These are phyloP conservation scores for Hypericum perforatum DNA, from an alignment of 345 rosid genomes.

Conservation along the genomic window DNA sequence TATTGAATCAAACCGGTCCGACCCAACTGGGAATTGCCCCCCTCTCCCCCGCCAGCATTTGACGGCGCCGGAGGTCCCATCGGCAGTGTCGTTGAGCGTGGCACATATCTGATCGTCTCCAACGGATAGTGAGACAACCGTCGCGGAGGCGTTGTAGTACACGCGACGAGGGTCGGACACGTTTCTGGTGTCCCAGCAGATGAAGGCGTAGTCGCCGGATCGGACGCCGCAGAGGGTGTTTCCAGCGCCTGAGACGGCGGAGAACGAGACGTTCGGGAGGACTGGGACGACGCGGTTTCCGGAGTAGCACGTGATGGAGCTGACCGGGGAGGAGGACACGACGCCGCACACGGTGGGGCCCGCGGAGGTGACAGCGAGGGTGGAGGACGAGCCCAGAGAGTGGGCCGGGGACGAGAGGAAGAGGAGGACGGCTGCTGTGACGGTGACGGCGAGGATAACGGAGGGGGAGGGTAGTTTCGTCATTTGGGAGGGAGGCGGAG, in stretches of 20 bases:
- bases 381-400: constrained; percentile 54
- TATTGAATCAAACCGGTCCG: constrained; percentile 27
- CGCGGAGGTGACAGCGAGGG: constrained; percentile 50
- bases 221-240: constrained; percentile 57
- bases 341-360: constrained; percentile 57
- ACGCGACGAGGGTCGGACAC: constrained; percentile 31
- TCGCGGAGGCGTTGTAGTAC: constrained; percentile 31
- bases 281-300: constrained; percentile 17
- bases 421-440: too few relatives aligned
- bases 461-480: constrained; percentile 22
- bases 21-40: constrained; percentile 7
- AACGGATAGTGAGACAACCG: constrained; percentile 35
- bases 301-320: constrained; percentile 37
- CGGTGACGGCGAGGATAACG: constrained; percentile 5
- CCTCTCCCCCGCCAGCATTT: constrained; percentile 46
- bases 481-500: constrained; percentile 30
- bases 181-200: constrained; percentile 51
- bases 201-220: constrained; percentile 43
- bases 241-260: constrained; percentile 54
- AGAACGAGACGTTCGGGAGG: constrained; percentile 50
- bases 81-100: constrained; percentile 23
- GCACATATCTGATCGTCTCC: constrained; percentile 67
- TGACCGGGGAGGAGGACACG: constrained; percentile 31
- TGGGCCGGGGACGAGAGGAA: not conserved
- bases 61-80: constrained; percentile 11